Conservation (phyloP, 192 early-diverging fungal species). For the Funneliformis geosporum region DNA sequence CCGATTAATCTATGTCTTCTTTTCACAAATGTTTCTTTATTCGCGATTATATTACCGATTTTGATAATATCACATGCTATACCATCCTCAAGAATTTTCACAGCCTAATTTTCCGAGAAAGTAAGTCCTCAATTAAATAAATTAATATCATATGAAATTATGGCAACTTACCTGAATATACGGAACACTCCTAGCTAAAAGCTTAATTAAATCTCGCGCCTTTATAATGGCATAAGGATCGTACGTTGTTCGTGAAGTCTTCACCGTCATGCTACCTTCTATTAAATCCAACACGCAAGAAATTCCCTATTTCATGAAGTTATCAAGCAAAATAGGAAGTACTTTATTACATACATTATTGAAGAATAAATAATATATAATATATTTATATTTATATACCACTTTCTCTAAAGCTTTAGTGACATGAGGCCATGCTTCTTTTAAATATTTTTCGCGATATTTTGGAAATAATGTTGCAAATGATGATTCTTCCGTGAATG, state of each 20-base stretch:
- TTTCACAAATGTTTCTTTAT: slow-evolving; percentile 98
- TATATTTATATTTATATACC: slow-evolving; percentile 39
- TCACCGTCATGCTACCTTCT: slow-evolving; percentile 97
- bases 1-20: slow-evolving; percentile 92
- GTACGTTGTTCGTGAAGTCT: slow-evolving; percentile 92
- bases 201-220: slow-evolving; percentile 92
- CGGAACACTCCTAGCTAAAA: slow-evolving; percentile 91
- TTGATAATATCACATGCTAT: slow-evolving; percentile 94
- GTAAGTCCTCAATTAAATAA: not conserved
- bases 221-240: slow-evolving; percentile 96
- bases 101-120: slow-evolving; percentile 50
- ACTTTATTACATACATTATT: not conserved
- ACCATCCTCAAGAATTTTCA: slow-evolving; percentile 92
- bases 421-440: slow-evolving; percentile 88
- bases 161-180: slow-evolving; percentile 68
- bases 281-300: slow-evolving; percentile 90
- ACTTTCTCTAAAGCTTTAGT: slow-evolving; percentile 77
- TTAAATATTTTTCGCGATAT: slow-evolving; percentile 94
- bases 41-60: slow-evolving; percentile 91
- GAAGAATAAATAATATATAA: not conserved
- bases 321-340: not conserved
- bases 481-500: slow-evolving; percentile 91
- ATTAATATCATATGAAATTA: not conserved
- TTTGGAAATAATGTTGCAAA: slow-evolving; percentile 99
- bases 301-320: slow-evolving; percentile 62